Percentiles rank a stretch among this genome's conserved stretches.
phyloP scores from a whole-genome alignment of 768 basidiomycete genomes.

The Mycena chlorophos region DNA sequence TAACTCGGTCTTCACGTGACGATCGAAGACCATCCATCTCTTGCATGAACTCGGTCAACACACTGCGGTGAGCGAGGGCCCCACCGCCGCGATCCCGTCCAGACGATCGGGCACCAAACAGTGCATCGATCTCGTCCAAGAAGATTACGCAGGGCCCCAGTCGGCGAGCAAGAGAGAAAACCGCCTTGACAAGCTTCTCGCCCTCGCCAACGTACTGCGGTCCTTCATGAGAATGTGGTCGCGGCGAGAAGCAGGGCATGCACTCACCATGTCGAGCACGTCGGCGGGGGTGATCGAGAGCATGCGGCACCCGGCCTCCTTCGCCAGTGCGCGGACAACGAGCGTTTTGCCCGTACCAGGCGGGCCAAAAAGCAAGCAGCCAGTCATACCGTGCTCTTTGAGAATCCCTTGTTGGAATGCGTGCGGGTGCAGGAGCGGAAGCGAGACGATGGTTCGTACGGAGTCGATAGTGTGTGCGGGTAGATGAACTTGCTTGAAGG shows the following conservation, averaged over 20 bases:
- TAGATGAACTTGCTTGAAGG: constrained; percentile 86
- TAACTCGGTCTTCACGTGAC: constrained; percentile 74
- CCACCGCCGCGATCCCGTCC: constrained; percentile 76
- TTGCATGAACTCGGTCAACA: constrained; percentile 92
- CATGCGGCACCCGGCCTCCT: constrained; percentile 94
- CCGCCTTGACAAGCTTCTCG: constrained; percentile 85
- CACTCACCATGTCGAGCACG: constrained; percentile 89
- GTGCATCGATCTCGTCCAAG: constrained; percentile 91
- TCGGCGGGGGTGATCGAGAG: constrained; percentile 87
- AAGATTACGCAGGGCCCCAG: constrained; percentile 92
- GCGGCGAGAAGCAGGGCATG: not conserved
- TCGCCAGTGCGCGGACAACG: constrained; percentile 85
- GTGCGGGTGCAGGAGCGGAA: constrained; percentile 82
- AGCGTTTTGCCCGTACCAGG: constrained; percentile 90
- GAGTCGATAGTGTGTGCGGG: constrained; percentile 88
- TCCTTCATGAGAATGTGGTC: not conserved
- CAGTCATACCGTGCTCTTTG: constrained; percentile 88
- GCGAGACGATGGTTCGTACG: constrained; percentile 85
- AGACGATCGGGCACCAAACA: constrained; percentile 84
- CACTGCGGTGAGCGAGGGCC: constrained; percentile 79
- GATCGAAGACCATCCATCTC: constrained; percentile 94
- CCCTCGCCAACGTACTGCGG: constrained; percentile 83
- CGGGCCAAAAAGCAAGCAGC: constrained; percentile 89
- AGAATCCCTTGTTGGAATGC: constrained; percentile 89
- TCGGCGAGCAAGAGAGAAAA: constrained; percentile 83